These are phyloP conservation scores for Chlamydomonas eustigma DNA, from an alignment of 139 green algal genomes.

Conservation along the genomic window DNA sequence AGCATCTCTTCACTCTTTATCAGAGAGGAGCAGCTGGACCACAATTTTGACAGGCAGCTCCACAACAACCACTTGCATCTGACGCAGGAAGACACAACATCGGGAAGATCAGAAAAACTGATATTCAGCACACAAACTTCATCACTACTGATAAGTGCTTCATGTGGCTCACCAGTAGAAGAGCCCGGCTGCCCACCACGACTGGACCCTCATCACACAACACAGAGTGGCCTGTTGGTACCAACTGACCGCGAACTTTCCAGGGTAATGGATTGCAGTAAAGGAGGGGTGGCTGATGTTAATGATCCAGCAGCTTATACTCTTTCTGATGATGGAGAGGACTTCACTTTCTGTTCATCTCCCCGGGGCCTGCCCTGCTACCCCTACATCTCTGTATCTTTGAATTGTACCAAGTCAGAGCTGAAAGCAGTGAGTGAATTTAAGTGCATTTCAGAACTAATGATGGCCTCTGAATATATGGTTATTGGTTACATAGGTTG, in stretches of 20 bases:
- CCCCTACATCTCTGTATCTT: slow-evolving; percentile 1
- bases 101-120: too few species aligned
- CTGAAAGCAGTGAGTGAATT: background rate
- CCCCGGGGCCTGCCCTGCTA: slow-evolving; percentile 3
- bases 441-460: background rate
- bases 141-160: too few species aligned
- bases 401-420: background rate
- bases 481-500: background rate
- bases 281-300: background rate
- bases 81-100: too few species aligned
- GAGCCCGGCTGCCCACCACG: background rate
- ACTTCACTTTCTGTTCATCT: slow-evolving; percentile 7
- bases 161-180: too few species aligned
- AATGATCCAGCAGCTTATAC: background rate
- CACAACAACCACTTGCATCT: too few species aligned
- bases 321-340: background rate
- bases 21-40: too few species aligned
- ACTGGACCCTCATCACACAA: too few species aligned
- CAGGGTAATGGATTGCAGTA: background rate
- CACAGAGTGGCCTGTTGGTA: too few species aligned
- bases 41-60: too few species aligned
- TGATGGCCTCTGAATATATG: background rate
- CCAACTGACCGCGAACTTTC: background rate
- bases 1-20: too few species aligned
- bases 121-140: too few species aligned